Conservation (phyloP, 768 basidiomycete species). For the Leccinum truebloodii region DNA sequence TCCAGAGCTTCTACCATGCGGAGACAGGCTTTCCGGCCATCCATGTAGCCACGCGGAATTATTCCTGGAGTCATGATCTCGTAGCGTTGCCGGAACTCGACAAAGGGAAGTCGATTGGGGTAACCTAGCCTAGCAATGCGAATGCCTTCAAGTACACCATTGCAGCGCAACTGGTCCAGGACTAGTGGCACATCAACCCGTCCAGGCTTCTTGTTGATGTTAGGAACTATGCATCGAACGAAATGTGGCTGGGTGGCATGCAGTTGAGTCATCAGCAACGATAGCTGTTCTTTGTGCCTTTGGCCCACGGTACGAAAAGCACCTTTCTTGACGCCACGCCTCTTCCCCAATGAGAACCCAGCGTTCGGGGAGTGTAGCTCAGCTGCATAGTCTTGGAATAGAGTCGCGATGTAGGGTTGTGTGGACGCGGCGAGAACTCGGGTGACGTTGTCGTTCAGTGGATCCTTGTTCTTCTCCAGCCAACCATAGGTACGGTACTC, state of each 20-base stretch:
- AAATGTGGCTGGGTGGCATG: conserved; percentile 97
- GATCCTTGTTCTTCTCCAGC: conserved; percentile 99
- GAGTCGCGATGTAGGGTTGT: conserved; percentile 75
- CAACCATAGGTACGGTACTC: conserved; percentile 96
- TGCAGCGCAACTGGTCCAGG: conserved; percentile 94
- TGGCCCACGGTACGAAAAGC: conserved; percentile 96
- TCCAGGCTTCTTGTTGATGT: conserved; percentile 86
- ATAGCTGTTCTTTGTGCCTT: conserved; percentile 93
- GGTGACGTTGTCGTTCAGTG: conserved; percentile 93
- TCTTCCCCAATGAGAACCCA: conserved; percentile 51
- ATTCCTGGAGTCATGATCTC: conserved; percentile 94
- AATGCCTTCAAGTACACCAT: conserved; percentile 98
- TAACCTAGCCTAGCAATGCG: conserved; percentile 97
- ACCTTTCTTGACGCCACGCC: conserved; percentile 85
- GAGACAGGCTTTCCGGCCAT: conserved; percentile 90
- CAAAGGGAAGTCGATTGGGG: conserved; percentile 94
- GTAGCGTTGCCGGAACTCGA: conserved; percentile 96
- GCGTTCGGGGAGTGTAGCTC: conserved; percentile 36
- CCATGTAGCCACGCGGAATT: conserved; percentile 95
- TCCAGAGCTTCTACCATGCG: conserved; percentile 90
- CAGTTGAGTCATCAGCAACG: conserved; percentile 88
- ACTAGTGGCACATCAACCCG: conserved; percentile 93
- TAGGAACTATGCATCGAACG: conserved; percentile 97
- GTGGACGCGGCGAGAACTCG: conserved; percentile 82
- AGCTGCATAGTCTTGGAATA: conserved; percentile 84